These are phyloP conservation scores for Mallotus repandus DNA, from an alignment of 441 rosid genomes.

Conservation along the genomic window DNA sequence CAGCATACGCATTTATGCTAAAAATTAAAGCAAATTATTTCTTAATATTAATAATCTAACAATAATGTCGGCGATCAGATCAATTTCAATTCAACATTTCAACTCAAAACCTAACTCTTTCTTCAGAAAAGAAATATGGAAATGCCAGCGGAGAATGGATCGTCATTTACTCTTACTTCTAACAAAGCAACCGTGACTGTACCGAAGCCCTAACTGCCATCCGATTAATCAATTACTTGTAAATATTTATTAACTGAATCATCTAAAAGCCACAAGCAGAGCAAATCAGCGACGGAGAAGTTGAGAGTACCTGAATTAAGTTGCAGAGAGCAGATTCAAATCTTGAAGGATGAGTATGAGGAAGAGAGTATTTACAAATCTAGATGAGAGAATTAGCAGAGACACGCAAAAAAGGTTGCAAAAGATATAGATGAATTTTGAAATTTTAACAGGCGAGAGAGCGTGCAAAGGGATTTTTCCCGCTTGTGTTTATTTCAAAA, in stretches of 20 bases:
- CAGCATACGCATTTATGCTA: background rate
- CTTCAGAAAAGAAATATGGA: too few relatives aligned
- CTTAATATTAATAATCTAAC: background rate
- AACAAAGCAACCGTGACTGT: too few relatives aligned
- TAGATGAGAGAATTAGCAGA: background rate
- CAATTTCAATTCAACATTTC: too few relatives aligned
- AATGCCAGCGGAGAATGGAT: too few relatives aligned
- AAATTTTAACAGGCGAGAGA: background rate
- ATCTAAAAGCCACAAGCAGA: background rate
- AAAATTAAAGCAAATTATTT: background rate
- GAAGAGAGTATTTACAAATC: background rate
- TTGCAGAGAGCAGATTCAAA: background rate
- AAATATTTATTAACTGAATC: background rate
- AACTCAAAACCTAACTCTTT: too few relatives aligned
- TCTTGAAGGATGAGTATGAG: background rate
- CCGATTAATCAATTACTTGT: too few relatives aligned
- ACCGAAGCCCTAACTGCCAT: too few relatives aligned
- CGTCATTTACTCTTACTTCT: too few relatives aligned
- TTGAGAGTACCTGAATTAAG: conserved; percentile 10
- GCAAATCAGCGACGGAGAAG: background rate
- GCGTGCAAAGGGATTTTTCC: background rate
- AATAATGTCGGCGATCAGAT: too few relatives aligned
- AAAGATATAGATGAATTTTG: background rate
- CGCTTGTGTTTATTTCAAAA: conserved; percentile 19
- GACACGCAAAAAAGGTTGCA: too few relatives aligned